Evolutionary conservation across 1,139 yeast species (phyloP).

Genomic region (Blastobotrys arbuscula): DNA sequence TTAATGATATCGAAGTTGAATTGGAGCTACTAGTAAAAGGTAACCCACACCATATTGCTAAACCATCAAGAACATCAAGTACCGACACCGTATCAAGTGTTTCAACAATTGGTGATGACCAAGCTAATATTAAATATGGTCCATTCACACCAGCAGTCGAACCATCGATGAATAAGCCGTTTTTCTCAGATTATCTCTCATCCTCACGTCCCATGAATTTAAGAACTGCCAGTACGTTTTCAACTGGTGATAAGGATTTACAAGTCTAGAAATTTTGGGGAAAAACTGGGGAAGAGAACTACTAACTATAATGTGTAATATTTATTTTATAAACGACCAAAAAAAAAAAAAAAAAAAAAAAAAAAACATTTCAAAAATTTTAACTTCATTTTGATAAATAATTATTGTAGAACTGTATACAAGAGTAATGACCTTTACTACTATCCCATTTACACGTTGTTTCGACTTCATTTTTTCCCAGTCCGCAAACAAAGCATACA

Average conservation of each 20-base stretch:
- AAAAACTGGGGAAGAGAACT: too few relatives aligned
- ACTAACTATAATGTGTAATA: not conserved
- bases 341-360: slow-evolving; percentile 1
- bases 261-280: too few relatives aligned
- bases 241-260: not conserved
- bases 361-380: slow-evolving; percentile 2
- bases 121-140: not conserved
- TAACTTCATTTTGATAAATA: not conserved
- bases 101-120: not conserved
- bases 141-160: slow-evolving; percentile 1
- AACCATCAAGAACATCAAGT: slow-evolving; percentile 1
- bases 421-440: slow-evolving; percentile 8
- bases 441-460: not conserved
- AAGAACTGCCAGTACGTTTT: not conserved
- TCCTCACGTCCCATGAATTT: not conserved
- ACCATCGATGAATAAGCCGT: slow-evolving; percentile 1
- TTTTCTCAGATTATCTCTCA: not conserved
- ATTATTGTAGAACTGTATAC: slow-evolving; percentile 10
- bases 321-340: not conserved
- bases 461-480: slow-evolving; percentile 10
- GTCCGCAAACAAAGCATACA: slow-evolving; percentile 9
- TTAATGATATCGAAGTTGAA: slow-evolving; percentile 38
- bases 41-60: slow-evolving; percentile 28
- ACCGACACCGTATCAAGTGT: not conserved
- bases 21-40: slow-evolving; percentile 31